These are phyloP conservation scores for Cladosporium sp. DNA, from an alignment of 2,329 filamentous ascomycete genomes.

Conservation along the genomic window DNA sequence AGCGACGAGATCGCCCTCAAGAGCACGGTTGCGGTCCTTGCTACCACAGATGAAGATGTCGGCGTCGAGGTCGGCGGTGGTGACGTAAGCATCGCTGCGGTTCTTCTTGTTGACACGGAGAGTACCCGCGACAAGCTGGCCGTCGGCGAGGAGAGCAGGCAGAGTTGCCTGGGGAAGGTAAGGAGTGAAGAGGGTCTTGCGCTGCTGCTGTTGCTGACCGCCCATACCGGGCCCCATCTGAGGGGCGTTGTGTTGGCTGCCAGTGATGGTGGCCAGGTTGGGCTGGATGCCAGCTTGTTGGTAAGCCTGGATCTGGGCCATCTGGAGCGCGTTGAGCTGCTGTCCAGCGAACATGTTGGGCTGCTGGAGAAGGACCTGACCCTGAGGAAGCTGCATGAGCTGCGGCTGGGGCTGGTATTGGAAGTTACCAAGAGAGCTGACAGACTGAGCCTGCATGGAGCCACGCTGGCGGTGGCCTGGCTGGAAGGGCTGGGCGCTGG, in stretches of 20 bases:
- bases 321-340: conserved; percentile 82
- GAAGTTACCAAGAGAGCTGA: conserved; percentile 81
- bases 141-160: conserved; percentile 84
- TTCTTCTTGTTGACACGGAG: conserved; percentile 99
- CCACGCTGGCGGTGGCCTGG: conserved; percentile 84
- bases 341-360: conserved; percentile 83
- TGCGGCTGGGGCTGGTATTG: conserved; percentile 85
- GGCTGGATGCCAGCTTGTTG: conserved; percentile 80
- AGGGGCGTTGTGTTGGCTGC: conserved; percentile 43
- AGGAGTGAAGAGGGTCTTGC: conserved; percentile 97
- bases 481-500: conserved; percentile 75
- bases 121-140: conserved; percentile 93
- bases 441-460: conserved; percentile 79
- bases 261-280: conserved; percentile 42
- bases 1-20: conserved; percentile 94
- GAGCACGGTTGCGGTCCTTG: conserved; percentile 95
- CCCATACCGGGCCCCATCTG: conserved; percentile 56
- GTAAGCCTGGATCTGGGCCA: conserved; percentile 87
- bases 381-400: conserved; percentile 79
- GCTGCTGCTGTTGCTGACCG: conserved; percentile 81
- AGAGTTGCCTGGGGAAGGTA: conserved; percentile 94
- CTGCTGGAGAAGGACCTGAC: conserved; percentile 77
- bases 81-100: conserved; percentile 95
- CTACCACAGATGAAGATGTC: conserved; percentile 99
- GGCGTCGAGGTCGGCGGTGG: conserved; percentile 89